phyloP scores from a whole-genome alignment of 2,329 filamentous ascomycete species.

The Aulographum hederae region DNA sequence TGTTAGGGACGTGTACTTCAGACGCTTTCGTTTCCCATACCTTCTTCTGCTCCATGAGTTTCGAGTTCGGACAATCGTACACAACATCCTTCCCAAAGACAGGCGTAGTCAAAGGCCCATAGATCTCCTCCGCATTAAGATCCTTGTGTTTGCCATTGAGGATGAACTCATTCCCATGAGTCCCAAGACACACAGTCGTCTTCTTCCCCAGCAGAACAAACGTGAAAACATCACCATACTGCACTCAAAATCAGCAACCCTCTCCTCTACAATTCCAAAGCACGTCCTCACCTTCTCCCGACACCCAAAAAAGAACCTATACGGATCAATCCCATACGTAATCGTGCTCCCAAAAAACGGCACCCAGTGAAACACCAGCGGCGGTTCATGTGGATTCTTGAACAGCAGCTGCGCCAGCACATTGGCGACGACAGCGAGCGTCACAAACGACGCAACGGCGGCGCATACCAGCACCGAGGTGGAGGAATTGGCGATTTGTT shows the following conservation, averaged over 20 bases:
- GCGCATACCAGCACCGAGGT: constrained; percentile 19
- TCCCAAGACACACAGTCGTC: constrained; percentile 70
- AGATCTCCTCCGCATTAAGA: constrained; percentile 80
- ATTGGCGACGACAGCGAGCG: constrained; percentile 52
- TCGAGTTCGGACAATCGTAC: constrained; percentile 79
- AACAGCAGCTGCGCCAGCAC: constrained; percentile 63
- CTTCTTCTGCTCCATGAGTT: constrained; percentile 95
- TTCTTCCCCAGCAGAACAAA: constrained; percentile 78
- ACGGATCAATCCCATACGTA: constrained; percentile 88
- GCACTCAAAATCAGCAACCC: too few species aligned
- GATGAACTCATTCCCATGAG: constrained; percentile 76
- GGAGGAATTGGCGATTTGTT: constrained; percentile 20
- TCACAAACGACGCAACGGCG: constrained; percentile 28
- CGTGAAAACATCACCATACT: constrained; percentile 83
- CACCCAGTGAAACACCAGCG: constrained; percentile 45
- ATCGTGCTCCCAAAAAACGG: constrained; percentile 76
- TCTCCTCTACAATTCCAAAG: too few species aligned
- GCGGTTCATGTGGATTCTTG: constrained; percentile 53
- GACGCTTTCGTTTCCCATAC: constrained; percentile 24
- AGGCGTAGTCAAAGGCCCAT: constrained; percentile 53
- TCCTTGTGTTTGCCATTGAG: constrained; percentile 82
- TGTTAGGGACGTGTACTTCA: constrained; percentile 1
- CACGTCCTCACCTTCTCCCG: constrained; percentile 58
- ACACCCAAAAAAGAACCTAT: constrained; percentile 60
- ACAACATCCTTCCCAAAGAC: constrained; percentile 74